Evolutionary conservation across 768 basidiomycete species (phyloP).

Genomic region (Collybia sp.): DNA sequence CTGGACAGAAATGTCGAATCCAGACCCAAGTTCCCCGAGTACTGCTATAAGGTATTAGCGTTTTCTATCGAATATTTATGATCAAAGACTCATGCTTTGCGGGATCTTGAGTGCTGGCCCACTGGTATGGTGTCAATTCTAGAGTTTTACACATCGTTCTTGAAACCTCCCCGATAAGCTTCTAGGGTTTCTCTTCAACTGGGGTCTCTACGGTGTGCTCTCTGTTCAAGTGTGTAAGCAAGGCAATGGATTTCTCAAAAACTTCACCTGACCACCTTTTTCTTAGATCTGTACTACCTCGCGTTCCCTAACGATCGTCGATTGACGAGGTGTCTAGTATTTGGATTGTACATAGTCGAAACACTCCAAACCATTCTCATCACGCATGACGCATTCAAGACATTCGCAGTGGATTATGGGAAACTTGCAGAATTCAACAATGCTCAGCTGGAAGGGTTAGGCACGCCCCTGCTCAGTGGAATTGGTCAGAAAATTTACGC

Average conservation of each 20-base stretch:
- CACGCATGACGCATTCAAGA: conserved; percentile 19
- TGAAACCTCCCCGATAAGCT: conserved; percentile 1
- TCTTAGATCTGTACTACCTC: conserved; percentile 17
- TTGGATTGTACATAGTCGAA: conserved; percentile 17
- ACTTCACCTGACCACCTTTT: background rate
- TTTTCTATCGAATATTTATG: no score
- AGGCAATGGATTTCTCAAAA: background rate
- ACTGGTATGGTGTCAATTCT: no score
- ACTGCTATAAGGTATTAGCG: no score
- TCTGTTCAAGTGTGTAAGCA: conserved; percentile 11
- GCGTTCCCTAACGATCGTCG: conserved; percentile 24
- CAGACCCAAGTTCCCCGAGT: no score
- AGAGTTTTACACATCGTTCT: no score
- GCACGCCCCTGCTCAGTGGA: no score
- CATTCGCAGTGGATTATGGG: conserved; percentile 22
- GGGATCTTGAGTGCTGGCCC: no score
- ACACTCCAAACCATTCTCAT: conserved; percentile 17
- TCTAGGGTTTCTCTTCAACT: conserved; percentile 11
- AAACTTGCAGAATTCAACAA: conserved; percentile 7
- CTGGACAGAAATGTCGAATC: no score
- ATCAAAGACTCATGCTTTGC: no score
- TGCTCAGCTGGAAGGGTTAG: no score
- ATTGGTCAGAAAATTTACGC: no score
- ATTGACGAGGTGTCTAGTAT: conserved; percentile 18
- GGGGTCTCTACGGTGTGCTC: conserved; percentile 12